phyloP scores from a whole-genome alignment of 225 moss, liverwort and hornwort species.

The Marchantia paleacea region DNA sequence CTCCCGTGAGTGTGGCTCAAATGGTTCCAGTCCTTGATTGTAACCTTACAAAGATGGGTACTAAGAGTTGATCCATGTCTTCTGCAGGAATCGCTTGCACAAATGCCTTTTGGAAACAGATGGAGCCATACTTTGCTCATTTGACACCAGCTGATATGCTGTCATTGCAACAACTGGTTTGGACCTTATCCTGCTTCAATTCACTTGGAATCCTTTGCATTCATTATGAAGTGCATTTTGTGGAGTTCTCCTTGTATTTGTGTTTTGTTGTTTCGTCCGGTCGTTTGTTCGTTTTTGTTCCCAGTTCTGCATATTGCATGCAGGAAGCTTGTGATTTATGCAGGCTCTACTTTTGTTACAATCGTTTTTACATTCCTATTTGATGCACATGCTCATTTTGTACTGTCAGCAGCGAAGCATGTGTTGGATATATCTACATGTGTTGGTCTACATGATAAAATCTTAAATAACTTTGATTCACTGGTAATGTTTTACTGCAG shows the following conservation, averaged over 20 bases:
- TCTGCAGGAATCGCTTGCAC: conserved; percentile 61
- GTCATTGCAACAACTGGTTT: conserved; percentile 63
- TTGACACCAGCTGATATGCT: conserved; percentile 66
- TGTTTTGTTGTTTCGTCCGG: neutral
- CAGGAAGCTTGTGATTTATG: too few species aligned
- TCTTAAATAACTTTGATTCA: neutral
- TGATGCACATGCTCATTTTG: too few species aligned
- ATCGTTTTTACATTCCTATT: neutral
- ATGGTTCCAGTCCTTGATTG: neutral
- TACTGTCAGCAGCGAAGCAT: too few species aligned
- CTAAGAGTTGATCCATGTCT: neutral
- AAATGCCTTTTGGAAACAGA: conserved; percentile 71
- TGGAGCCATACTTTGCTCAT: conserved; percentile 80
- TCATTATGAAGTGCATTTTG: too few species aligned
- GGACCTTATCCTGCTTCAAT: neutral
- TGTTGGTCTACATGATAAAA: too few species aligned
- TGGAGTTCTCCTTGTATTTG: neutral
- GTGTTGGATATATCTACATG: too few species aligned
- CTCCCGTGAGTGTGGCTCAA: neutral
- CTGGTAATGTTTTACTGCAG: conserved; percentile 23
- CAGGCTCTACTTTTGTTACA: neutral
- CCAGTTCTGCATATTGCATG: too few species aligned
- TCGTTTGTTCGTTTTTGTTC: too few species aligned
- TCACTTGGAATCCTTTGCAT: neutral
- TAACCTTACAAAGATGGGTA: neutral